Conservation (phyloP, 805 yeast species). For the Sporopachydermia lactativora region DNA sequence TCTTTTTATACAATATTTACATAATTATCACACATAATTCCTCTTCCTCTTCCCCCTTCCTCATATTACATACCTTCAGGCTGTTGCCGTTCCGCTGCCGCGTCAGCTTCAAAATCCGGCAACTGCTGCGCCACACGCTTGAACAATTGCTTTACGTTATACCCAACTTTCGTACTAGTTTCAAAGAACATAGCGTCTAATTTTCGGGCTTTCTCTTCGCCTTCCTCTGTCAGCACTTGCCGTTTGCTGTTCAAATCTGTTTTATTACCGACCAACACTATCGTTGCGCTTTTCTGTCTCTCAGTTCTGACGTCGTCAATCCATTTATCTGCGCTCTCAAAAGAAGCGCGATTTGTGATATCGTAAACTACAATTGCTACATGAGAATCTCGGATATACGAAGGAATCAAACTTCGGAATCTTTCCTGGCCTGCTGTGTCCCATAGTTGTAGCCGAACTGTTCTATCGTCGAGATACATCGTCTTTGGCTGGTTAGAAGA, state of each 20-base stretch:
- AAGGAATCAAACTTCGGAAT: slow-evolving; percentile 86
- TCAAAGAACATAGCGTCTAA: slow-evolving; percentile 77
- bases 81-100: slow-evolving; percentile 8
- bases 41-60: no score
- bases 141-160: slow-evolving; percentile 81
- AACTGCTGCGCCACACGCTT: slow-evolving; percentile 82
- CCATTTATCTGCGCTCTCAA: slow-evolving; percentile 81
- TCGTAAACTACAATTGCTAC: slow-evolving; percentile 98
- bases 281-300: slow-evolving; percentile 77
- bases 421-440: slow-evolving; percentile 97
- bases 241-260: slow-evolving; percentile 73
- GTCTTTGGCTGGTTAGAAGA: slow-evolving; percentile 25
- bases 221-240: slow-evolving; percentile 80
- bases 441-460: slow-evolving; percentile 91
- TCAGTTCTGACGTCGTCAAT: slow-evolving; percentile 88
- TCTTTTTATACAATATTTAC: no score
- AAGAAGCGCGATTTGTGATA: slow-evolving; percentile 65
- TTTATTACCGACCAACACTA: slow-evolving; percentile 88
- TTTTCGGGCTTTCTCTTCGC: slow-evolving; percentile 63
- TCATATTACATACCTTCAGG: slow-evolving; percentile 3
- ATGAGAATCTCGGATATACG: slow-evolving; percentile 88
- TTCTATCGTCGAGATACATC: slow-evolving; percentile 91
- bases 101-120: slow-evolving; percentile 56
- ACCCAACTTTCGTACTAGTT: slow-evolving; percentile 89
- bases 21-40: no score